A percentile compares a stretch with the other conserved stretches of the same genome.
Evolutionary conservation across 441 rosid genomes (phyloP).

Genomic region (Adansonia madagascariensis): DNA sequence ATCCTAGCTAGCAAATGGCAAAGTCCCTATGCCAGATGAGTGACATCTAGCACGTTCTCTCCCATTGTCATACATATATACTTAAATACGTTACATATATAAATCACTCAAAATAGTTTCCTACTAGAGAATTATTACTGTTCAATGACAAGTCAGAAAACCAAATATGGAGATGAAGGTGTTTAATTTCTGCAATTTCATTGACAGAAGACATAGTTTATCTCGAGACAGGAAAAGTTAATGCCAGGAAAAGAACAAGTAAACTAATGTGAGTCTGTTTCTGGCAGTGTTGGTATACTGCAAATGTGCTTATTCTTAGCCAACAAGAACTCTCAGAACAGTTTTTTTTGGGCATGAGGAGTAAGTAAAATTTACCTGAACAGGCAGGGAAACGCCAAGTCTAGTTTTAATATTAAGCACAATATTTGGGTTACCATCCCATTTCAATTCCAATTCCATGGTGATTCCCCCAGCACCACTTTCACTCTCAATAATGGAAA

Average conservation of each 20-base stretch:
- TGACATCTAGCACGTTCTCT: not conserved
- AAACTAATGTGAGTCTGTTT: not conserved
- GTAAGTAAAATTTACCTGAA: conserved; percentile 61
- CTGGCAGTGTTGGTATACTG: not conserved
- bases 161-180: not conserved
- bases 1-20: not conserved
- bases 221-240: not conserved
- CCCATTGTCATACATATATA: not conserved
- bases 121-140: not conserved
- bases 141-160: not conserved
- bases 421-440: conserved; percentile 89
- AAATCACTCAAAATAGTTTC: not conserved
- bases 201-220: not conserved
- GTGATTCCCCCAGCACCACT: conserved; percentile 54
- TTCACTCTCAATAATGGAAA: conserved; percentile 65
- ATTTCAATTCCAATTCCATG: conserved; percentile 89
- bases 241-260: not conserved
- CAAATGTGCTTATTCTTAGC: conserved; percentile 3
- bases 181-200: not conserved
- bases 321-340: not conserved
- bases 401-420: conserved; percentile 72
- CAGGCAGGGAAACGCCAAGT: conserved; percentile 76
- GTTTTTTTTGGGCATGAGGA: not conserved
- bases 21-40: not conserved
- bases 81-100: not conserved